A percentile compares a stretch with the other conserved stretches of the same genome.
Evolutionary conservation across 352 stramenopile genomes (phyloP).

Genomic region (Phytophthora foliorum): DNA sequence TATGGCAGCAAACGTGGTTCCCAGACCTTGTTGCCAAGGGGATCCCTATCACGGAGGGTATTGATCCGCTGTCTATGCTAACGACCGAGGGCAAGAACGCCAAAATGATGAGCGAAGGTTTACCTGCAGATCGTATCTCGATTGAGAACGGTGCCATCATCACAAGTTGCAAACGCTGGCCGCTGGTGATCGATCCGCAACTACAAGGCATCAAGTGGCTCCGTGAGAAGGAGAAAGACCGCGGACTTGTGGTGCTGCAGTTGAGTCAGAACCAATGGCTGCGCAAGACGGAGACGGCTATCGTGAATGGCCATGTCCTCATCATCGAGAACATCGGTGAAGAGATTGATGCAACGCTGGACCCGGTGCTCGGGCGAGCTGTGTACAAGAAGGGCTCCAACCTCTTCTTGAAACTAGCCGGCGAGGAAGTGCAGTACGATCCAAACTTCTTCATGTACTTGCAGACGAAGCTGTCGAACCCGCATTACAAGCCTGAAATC

Average conservation of each 20-base stretch:
- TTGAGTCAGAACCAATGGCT: conserved; percentile 98
- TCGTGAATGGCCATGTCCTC: conserved; percentile 96
- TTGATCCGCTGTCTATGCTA: conserved; percentile 96
- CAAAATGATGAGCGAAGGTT: conserved; percentile 98
- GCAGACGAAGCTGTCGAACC: conserved; percentile 98
- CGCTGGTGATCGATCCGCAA: conserved; percentile 98
- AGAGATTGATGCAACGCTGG: conserved; percentile 97
- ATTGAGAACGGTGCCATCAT: conserved; percentile 99
- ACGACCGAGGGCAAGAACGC: conserved; percentile 97
- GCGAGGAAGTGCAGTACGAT: conserved; percentile 98
- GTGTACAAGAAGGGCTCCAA: conserved; percentile 97
- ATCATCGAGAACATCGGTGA: conserved; percentile 98
- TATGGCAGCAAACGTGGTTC: conserved; percentile 88
- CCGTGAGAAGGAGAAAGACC: conserved; percentile 94
- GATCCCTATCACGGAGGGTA: conserved; percentile 95
- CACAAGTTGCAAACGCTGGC: conserved; percentile 98
- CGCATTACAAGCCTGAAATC: conserved; percentile 99
- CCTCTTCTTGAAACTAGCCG: conserved; percentile 95
- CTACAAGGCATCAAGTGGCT: conserved; percentile 99
- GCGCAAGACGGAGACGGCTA: conserved; percentile 94
- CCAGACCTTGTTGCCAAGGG: conserved; percentile 91
- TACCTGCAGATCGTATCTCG: conserved; percentile 97
- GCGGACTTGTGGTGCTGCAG: conserved; percentile 94
- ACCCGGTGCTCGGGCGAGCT: conserved; percentile 95
- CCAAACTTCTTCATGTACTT: conserved; percentile 97